Conservation (phyloP, 2,329 filamentous ascomycete species). For the Trichoderma koningii region DNA sequence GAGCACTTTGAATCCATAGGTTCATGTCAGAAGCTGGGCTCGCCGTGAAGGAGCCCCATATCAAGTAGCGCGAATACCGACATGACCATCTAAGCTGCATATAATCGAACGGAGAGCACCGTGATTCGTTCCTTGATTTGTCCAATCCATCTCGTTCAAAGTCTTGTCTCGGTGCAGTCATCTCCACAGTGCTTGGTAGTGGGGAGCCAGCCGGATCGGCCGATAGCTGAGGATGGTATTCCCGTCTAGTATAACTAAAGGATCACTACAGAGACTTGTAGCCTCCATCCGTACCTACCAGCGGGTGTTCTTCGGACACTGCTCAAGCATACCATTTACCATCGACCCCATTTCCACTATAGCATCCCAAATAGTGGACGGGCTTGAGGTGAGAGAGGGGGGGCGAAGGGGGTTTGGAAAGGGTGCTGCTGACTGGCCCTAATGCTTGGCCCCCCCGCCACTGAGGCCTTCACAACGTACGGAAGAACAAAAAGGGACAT, state of each 20-base stretch:
- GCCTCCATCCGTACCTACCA: background rate
- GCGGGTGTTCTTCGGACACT: constrained; percentile 18
- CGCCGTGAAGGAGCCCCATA: background rate
- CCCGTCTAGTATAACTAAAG: constrained; percentile 8
- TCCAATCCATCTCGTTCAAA: background rate
- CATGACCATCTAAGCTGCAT: background rate
- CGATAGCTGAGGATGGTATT: constrained; percentile 21
- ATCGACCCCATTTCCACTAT: constrained; percentile 17
- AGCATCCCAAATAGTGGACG: constrained; percentile 7
- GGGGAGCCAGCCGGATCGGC: constrained; percentile 19
- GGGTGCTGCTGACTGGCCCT: constrained; percentile 21
- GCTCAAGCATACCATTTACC: constrained; percentile 5
- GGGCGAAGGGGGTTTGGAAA: background rate
- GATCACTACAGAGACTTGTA: background rate
- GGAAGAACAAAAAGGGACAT: background rate
- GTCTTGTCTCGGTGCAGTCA: background rate
- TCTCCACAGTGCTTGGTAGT: constrained; percentile 3
- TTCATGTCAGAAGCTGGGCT: too few species aligned
- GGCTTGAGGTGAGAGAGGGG: background rate
- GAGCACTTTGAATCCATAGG: too few species aligned
- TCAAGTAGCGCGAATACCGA: constrained; percentile 6
- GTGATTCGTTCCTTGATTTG: background rate
- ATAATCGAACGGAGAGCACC: background rate
- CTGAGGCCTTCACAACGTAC: constrained; percentile 2
- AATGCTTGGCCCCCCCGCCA: constrained; percentile 8